A percentile compares a stretch with the other conserved stretches of the same genome.
Evolutionary conservation across 805 yeast species (phyloP).

Genomic region (Myxozyma vanderwaltii): DNA sequence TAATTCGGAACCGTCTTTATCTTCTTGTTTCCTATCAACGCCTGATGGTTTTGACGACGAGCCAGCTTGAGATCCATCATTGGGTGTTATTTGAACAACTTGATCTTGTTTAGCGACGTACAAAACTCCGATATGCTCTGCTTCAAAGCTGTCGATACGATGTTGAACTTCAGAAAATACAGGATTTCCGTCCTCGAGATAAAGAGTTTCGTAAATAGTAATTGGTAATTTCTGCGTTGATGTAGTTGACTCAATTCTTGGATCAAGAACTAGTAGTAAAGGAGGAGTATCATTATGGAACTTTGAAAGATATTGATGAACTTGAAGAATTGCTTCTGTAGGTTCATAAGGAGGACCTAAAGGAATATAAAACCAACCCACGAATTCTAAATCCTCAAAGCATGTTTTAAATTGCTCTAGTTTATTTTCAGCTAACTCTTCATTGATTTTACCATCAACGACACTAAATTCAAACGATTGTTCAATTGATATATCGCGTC

Average conservation of each 20-base stretch:
- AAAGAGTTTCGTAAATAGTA: constrained; percentile 25
- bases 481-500: constrained; percentile 39
- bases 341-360: constrained; percentile 34
- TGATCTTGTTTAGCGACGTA: constrained; percentile 31
- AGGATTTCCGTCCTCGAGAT: constrained; percentile 20
- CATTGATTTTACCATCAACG: constrained; percentile 35
- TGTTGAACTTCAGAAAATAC: constrained; percentile 25
- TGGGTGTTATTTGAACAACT: constrained; percentile 1
- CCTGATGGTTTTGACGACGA: background rate
- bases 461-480: constrained; percentile 41
- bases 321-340: constrained; percentile 16
- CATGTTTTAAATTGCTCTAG: constrained; percentile 39
- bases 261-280: constrained; percentile 22
- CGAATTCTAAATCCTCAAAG: constrained; percentile 40
- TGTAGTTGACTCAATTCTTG: background rate
- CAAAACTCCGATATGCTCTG: constrained; percentile 33
- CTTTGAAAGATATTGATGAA: constrained; percentile 23
- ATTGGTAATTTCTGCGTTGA: constrained; percentile 24
- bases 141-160: constrained; percentile 29
- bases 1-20: background rate
- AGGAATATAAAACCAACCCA: constrained; percentile 43
- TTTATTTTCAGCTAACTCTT: constrained; percentile 34
- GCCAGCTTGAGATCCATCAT: background rate
- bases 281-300: constrained; percentile 33
- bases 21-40: background rate